Percentiles rank a stretch among this genome's conserved stretches.
phyloP scores from a whole-genome alignment of 164 flowering plant species.

The Tetrastigma voinierianum region DNA sequence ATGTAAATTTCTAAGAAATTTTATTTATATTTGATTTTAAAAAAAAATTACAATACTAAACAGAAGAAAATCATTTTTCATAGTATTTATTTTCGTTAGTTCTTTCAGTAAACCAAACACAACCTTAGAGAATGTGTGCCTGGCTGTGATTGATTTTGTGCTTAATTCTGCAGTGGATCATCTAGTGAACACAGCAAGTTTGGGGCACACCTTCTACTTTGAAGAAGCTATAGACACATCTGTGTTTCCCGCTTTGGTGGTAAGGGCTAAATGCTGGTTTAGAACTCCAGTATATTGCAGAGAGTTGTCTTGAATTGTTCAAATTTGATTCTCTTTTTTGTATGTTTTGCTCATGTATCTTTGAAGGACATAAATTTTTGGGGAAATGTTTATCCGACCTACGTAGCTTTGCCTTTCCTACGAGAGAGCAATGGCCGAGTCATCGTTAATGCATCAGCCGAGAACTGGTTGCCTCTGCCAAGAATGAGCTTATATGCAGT shows the following conservation, averaged over 20 bases:
- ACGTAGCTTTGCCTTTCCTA: constrained; percentile 77
- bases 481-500: constrained; percentile 89
- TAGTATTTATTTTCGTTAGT: not conserved
- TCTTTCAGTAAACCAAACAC: too few relatives aligned
- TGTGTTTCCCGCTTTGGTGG: constrained; percentile 81
- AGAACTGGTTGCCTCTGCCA: constrained; percentile 91
- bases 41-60: too few relatives aligned
- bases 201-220: constrained; percentile 82
- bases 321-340: too few relatives aligned
- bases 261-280: constrained; percentile 21
- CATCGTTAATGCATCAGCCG: constrained; percentile 83
- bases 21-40: too few relatives aligned
- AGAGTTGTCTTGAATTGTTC: not conserved
- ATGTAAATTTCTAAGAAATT: too few relatives aligned
- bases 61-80: too few relatives aligned
- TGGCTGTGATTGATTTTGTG: not conserved
- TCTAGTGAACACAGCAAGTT: constrained; percentile 82
- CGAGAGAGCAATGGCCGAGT: constrained; percentile 67
- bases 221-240: constrained; percentile 79
- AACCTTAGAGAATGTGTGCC: too few relatives aligned
- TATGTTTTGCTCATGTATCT: not conserved
- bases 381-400: constrained; percentile 97
- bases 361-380: constrained; percentile 89
- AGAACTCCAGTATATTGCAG: not conserved
- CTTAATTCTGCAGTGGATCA: constrained; percentile 71